Evolutionary conservation across 805 yeast genomes (phyloP), one percentile per base, ranked within the genome.

Genomic region (Metschnikowia peoriensis): DNA sequence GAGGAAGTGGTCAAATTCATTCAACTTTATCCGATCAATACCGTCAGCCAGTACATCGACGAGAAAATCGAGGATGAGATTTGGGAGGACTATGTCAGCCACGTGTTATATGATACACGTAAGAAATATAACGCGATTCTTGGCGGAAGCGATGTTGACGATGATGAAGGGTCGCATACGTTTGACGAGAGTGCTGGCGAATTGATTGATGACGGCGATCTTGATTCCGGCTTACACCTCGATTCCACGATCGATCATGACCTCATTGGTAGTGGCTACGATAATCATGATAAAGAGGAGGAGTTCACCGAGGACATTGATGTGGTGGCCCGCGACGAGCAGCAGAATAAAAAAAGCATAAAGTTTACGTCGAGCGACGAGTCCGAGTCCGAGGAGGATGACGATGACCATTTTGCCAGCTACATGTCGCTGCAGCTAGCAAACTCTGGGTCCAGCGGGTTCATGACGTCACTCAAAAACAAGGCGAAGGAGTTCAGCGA

Each of bases 51-150:
- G 28, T 60, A 68, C 16, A 72, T 75, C 46, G 76, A 74, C 57
- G 61, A 54, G 22, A 72, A 71, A 51, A 66, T 75, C 32, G 71
- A 71, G 51, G 74, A 72, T 52, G 69, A 64, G 17, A 81, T 77
- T 11, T 92, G 98, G 98, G 83, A 82, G 48, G 78, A 82, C 44
- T 94, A 93, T 67, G 96, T 90, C 8, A 86, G 85, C 53, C 85
- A 87, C 53, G 86, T 90, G 0, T 75, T 94, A 55, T 88, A 87
- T 56, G 96, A 89, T 62, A 90, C 96, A 2, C 80, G 99, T 59
- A 96, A 91, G 66, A 92, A 91, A 71, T 94, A 94, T 70, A 94
- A 93, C 68, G 91, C 97, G 10, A 87, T 93, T 34, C 77, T 94
- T 41, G 99, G 99, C 17, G 96, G 93, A n/a, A 57, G 62, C 28